These are phyloP conservation scores for Mortierella sp. DNA, from an alignment of 371 early-diverging fungal species.

Conservation along the genomic window DNA sequence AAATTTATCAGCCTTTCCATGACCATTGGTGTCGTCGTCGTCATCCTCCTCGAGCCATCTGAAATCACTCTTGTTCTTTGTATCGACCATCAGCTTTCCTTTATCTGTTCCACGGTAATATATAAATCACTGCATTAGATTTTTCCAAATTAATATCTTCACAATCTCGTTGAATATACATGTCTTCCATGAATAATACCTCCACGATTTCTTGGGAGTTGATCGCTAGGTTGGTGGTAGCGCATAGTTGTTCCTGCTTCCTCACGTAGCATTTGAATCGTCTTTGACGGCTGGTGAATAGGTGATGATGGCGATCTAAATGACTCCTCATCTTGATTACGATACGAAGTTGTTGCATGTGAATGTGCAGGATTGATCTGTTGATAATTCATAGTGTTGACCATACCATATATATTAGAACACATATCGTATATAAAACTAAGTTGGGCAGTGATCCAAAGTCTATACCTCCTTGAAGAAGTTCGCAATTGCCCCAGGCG, in stretches of 20 bases:
- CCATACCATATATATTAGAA: not conserved
- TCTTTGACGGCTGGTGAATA: slow-evolving; percentile 25
- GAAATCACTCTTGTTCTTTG: slow-evolving; percentile 26
- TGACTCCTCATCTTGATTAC: not conserved
- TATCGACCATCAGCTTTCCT: slow-evolving; percentile 8
- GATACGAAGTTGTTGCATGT: slow-evolving; percentile 19
- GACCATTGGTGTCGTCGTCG: not conserved
- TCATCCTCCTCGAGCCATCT: slow-evolving; percentile 43
- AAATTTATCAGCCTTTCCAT: not conserved
- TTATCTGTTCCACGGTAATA: not conserved
- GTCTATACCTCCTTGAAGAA: slow-evolving; percentile 49
- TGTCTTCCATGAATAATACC: not conserved
- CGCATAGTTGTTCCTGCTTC: not conserved
- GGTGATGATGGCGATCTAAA: slow-evolving; percentile 50
- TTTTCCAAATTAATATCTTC: not conserved
- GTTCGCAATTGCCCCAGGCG: slow-evolving; percentile 39
- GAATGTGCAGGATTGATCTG: slow-evolving; percentile 42
- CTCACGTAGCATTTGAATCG: slow-evolving; percentile 29
- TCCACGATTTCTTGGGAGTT: not conserved
- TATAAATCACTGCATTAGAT: not conserved
- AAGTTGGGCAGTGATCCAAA: not conserved
- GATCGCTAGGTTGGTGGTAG: not conserved
- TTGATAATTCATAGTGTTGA: not conserved
- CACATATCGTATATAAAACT: not conserved
- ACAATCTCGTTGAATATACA: not conserved